phyloP scores from a whole-genome alignment of 2,329 filamentous ascomycete species.

The Apiospora aurea region DNA sequence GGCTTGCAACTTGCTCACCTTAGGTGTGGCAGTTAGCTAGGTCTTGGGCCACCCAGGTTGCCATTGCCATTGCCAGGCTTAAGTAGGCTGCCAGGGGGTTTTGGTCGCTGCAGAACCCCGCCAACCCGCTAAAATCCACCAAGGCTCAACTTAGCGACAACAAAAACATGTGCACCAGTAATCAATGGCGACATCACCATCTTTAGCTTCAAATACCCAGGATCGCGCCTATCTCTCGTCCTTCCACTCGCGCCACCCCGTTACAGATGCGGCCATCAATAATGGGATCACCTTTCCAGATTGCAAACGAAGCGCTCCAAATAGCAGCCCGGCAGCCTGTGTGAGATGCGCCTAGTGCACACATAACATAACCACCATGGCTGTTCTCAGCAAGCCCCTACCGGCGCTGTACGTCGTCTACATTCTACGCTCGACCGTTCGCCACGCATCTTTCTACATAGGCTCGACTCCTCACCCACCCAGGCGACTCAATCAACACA shows the following conservation, averaged over 20 bases:
- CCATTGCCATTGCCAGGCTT: no score
- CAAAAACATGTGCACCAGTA: background rate
- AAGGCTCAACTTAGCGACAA: background rate
- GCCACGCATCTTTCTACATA: conserved; percentile 78
- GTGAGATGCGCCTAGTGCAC: background rate
- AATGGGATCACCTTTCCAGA: background rate
- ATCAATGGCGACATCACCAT: background rate
- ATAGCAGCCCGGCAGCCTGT: background rate
- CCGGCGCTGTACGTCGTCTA: conserved; percentile 95
- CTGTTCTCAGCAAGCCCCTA: conserved; percentile 62
- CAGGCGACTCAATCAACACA: conserved; percentile 88
- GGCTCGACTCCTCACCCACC: conserved; percentile 91
- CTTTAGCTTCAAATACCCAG: background rate
- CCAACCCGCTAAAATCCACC: conserved; percentile 2
- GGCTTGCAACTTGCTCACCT: background rate
- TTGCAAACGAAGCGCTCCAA: background rate
- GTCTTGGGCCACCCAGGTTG: background rate
- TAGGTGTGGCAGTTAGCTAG: background rate
- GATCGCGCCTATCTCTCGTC: background rate
- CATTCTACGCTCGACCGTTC: conserved; percentile 82
- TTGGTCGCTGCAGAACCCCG: conserved; percentile 4
- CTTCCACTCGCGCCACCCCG: background rate
- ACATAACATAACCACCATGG: conserved; percentile 44
- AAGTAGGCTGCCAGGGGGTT: background rate
- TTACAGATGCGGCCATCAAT: background rate